Evolutionary conservation across 2,329 filamentous ascomycete species (phyloP).

Genomic region (Pseudogymnoascus sp.): DNA sequence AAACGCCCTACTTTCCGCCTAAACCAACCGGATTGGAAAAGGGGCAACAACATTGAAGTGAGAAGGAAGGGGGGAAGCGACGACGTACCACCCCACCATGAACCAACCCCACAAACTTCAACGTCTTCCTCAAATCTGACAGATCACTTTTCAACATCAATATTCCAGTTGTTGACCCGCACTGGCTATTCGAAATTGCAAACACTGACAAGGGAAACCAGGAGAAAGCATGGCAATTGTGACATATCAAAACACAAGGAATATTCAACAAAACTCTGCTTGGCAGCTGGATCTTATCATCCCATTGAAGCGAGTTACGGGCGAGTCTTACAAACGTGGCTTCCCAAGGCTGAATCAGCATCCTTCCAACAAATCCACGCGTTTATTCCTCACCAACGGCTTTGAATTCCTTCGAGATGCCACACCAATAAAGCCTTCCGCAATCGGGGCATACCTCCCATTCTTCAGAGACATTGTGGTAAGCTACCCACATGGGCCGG

Average conservation of each 20-base stretch:
- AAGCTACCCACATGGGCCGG: conserved; percentile 6
- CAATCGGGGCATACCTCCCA: neutral
- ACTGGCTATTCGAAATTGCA: neutral
- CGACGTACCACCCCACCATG: neutral
- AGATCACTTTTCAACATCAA: neutral
- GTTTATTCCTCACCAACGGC: conserved; percentile 3
- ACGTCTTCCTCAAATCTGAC: neutral
- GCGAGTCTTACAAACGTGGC: neutral
- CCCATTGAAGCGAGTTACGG: neutral
- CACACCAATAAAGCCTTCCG: neutral
- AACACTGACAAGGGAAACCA: neutral
- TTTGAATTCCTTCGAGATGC: neutral
- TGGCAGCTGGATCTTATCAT: neutral
- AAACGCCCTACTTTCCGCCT: neutral
- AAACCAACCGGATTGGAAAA: neutral
- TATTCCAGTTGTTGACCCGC: neutral
- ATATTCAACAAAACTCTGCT: neutral
- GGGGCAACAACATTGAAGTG: neutral
- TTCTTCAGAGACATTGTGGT: neutral
- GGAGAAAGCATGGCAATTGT: neutral
- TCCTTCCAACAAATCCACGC: neutral
- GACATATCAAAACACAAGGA: neutral
- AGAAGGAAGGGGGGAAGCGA: neutral
- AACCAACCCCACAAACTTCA: neutral
- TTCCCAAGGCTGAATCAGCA: neutral